Evolutionary conservation across 805 yeast species (phyloP).

Genomic region (Metschnikowia bowlesiae): DNA sequence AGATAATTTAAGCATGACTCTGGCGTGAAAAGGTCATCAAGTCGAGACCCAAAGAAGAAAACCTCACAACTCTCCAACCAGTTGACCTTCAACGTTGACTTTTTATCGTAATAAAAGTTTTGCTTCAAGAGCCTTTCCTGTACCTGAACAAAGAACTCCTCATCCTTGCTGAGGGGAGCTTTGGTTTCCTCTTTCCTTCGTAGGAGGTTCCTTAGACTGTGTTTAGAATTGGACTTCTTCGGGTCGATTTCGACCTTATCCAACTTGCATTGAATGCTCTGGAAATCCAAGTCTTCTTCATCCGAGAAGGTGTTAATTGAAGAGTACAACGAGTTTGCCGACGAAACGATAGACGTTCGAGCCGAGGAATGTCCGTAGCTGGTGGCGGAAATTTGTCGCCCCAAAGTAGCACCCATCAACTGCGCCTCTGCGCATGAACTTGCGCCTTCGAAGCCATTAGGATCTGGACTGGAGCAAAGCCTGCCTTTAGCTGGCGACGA

Average conservation of each 20-base stretch:
- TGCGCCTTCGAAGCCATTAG: not conserved
- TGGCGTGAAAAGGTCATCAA: conserved; percentile 11
- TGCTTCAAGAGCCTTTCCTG: conserved; percentile 3
- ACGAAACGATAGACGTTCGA: not conserved
- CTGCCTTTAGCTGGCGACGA: not conserved
- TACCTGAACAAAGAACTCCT: conserved; percentile 6
- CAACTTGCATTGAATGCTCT: conserved; percentile 10
- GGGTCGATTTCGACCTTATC: conserved; percentile 4
- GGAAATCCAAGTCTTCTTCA: conserved; percentile 14
- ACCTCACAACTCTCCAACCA: conserved; percentile 19
- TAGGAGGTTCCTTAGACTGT: conserved; percentile 8
- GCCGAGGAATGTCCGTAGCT: not conserved
- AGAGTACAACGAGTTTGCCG: conserved; percentile 8
- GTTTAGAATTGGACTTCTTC: conserved; percentile 1
- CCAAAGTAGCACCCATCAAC: not conserved
- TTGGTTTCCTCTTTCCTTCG: conserved; percentile 1
- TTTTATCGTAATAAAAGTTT: conserved; percentile 8
- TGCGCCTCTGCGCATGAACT: not conserved
- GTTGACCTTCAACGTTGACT: conserved; percentile 8
- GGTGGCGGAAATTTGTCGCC: not conserved
- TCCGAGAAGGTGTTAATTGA: conserved; percentile 2
- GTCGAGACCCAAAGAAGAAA: conserved; percentile 18
- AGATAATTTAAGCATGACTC: conserved; percentile 14
- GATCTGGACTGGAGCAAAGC: not conserved
- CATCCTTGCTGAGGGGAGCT: conserved; percentile 7